Evolutionary conservation across 257 asterid species (phyloP).

Genomic region (Nicotiana noctiflora): DNA sequence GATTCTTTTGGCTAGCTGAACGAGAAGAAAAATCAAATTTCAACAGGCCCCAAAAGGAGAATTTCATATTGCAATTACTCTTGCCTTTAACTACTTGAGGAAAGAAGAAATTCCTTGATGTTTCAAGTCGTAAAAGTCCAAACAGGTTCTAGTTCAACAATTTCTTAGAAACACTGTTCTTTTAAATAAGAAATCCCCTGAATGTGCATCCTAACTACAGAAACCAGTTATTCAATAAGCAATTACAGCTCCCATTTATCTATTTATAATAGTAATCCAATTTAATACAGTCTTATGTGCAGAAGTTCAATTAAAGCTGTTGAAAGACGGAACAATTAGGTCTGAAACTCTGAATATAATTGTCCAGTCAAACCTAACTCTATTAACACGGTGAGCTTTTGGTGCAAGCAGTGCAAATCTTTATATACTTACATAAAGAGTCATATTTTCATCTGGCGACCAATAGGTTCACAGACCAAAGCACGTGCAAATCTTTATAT

Average conservation of each 20-base stretch:
- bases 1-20: background rate
- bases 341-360: background rate
- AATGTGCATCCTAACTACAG: background rate
- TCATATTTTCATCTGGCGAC: background rate
- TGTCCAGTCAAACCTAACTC: background rate
- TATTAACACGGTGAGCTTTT: background rate
- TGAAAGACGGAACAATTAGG: background rate
- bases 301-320: background rate
- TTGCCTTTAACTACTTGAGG: background rate
- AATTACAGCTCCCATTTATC: background rate
- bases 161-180: background rate
- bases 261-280: background rate
- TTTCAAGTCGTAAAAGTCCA: background rate
- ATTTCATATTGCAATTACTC: background rate
- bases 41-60: background rate
- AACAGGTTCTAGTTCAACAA: background rate
- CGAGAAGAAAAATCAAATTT: background rate
- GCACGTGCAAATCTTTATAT: background rate
- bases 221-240: background rate
- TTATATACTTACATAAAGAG: background rate
- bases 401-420: background rate
- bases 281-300: background rate
- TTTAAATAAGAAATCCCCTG: background rate
- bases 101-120: background rate
- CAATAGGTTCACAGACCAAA: too few species aligned